Percentiles rank a stretch among this genome's conserved stretches.
Evolutionary conservation across 805 yeast genomes (phyloP).

Genomic region (Komagataella phaffii): DNA sequence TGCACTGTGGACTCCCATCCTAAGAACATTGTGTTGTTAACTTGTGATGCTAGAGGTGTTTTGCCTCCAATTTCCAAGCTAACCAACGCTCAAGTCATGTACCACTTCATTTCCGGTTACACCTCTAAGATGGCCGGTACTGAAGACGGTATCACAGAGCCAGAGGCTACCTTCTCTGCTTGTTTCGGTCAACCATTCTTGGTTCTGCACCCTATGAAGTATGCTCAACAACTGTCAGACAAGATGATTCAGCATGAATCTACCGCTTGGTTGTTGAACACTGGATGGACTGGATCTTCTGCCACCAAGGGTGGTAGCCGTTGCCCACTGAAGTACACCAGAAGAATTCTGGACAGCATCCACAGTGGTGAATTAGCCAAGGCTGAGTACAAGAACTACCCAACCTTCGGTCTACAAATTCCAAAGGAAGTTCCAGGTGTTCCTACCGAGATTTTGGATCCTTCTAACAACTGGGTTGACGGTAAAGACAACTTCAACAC

Average conservation of each 20-base stretch:
- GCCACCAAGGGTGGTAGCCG: constrained; percentile 91
- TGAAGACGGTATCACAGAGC: constrained; percentile 97
- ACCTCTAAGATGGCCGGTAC: constrained; percentile 99
- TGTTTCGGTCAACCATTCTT: constrained; percentile 99
- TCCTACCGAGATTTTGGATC: constrained; percentile 77
- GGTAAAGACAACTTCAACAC: constrained; percentile 35
- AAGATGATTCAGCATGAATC: constrained; percentile 84
- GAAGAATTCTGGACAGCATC: constrained; percentile 90
- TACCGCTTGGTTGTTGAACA: constrained; percentile 91
- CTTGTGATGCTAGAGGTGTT: constrained; percentile 98
- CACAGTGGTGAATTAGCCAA: constrained; percentile 81
- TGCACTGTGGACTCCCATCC: constrained; percentile 87
- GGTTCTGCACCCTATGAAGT: constrained; percentile 95
- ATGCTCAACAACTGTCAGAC: constrained; percentile 90
- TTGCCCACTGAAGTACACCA: constrained; percentile 94
- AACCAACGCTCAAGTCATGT: constrained; percentile 94
- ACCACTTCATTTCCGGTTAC: constrained; percentile 96
- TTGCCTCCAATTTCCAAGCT: constrained; percentile 93
- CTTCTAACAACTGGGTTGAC: constrained; percentile 66
- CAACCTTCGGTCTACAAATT: constrained; percentile 74
- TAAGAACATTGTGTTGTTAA: constrained; percentile 77
- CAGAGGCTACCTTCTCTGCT: constrained; percentile 95
- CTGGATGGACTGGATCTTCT: constrained; percentile 97
- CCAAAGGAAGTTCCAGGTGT: constrained; percentile 78
- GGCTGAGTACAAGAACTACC: constrained; percentile 73